phyloP scores from a whole-genome alignment of 106 monocot genomes.

The Vanilla planifolia region DNA sequence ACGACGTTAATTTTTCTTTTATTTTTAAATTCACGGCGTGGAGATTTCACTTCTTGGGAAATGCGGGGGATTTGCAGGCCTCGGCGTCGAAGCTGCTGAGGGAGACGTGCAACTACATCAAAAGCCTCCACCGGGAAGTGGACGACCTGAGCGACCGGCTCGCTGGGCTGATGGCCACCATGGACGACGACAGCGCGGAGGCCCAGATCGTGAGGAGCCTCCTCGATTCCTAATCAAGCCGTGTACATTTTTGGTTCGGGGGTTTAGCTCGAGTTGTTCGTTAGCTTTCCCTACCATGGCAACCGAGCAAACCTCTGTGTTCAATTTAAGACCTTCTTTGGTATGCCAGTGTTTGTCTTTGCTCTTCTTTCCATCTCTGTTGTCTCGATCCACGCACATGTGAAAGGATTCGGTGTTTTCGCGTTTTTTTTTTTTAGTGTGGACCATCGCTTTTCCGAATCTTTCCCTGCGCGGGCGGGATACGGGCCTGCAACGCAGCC shows the following conservation, averaged over 20 bases:
- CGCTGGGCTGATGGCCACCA: slow-evolving; percentile 39
- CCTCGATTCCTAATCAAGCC: slow-evolving; percentile 14
- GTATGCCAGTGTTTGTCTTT: no score
- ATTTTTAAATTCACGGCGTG: neutral
- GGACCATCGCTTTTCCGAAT: neutral
- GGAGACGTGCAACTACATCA: slow-evolving; percentile 75
- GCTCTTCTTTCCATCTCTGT: neutral
- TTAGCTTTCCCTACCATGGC: slow-evolving; percentile 11
- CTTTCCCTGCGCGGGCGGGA: slow-evolving; percentile 1
- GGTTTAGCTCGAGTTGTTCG: slow-evolving; percentile 46
- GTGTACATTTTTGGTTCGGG: slow-evolving; percentile 11
- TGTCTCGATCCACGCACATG: slow-evolving; percentile 11
- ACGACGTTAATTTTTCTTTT: neutral
- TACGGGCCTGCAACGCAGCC: neutral
- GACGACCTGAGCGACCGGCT: slow-evolving; percentile 54
- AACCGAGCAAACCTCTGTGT: slow-evolving; percentile 43
- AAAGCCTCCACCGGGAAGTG: slow-evolving; percentile 59
- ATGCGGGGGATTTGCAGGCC: slow-evolving; percentile 20
- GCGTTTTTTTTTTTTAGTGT: no score
- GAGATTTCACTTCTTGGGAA: neutral
- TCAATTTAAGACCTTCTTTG: neutral
- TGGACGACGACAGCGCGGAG: slow-evolving; percentile 50
- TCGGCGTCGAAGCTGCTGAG: slow-evolving; percentile 56
- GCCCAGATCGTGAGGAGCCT: slow-evolving; percentile 65
- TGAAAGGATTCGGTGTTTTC: slow-evolving; percentile 9